phyloP scores from a whole-genome alignment of 768 basidiomycete species.

The Filobasidium wieringae region DNA sequence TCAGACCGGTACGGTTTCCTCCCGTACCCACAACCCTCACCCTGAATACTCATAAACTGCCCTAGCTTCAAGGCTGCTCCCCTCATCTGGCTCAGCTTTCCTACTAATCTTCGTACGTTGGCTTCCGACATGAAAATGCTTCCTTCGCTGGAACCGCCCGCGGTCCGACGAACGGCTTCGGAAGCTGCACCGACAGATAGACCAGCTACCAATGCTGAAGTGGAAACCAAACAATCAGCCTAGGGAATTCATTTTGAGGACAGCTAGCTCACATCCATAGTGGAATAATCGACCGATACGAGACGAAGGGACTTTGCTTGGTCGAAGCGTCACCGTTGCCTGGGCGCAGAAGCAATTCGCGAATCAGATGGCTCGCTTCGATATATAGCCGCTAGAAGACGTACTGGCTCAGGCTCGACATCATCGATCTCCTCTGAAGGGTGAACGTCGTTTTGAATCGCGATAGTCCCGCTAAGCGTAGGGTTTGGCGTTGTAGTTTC shows the following conservation, averaged over 20 bases:
- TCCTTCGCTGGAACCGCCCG: constrained; percentile 36
- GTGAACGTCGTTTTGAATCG: no score
- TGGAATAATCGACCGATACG: constrained; percentile 80
- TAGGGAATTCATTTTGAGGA: background rate
- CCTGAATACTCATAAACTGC: constrained; percentile 96
- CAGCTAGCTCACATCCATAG: constrained; percentile 60
- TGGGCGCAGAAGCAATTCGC: background rate
- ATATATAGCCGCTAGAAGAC: background rate
- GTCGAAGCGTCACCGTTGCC: constrained; percentile 34
- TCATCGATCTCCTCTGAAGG: background rate
- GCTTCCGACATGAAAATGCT: constrained; percentile 75
- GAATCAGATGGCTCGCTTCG: background rate
- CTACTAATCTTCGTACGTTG: constrained; percentile 77
- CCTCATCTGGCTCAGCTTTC: constrained; percentile 87
- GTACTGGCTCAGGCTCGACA: background rate
- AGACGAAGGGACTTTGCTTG: constrained; percentile 84
- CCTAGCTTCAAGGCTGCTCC: constrained; percentile 94
- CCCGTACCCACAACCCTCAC: constrained; percentile 31
- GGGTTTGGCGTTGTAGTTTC: no score
- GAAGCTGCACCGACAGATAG: constrained; percentile 79
- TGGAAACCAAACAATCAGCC: background rate
- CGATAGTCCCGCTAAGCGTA: no score
- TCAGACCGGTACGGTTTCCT: background rate
- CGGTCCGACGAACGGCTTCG: constrained; percentile 64
- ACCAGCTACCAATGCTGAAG: constrained; percentile 73